Conservation (phyloP, 768 basidiomycete genomes). For the Russula olivacea region DNA sequence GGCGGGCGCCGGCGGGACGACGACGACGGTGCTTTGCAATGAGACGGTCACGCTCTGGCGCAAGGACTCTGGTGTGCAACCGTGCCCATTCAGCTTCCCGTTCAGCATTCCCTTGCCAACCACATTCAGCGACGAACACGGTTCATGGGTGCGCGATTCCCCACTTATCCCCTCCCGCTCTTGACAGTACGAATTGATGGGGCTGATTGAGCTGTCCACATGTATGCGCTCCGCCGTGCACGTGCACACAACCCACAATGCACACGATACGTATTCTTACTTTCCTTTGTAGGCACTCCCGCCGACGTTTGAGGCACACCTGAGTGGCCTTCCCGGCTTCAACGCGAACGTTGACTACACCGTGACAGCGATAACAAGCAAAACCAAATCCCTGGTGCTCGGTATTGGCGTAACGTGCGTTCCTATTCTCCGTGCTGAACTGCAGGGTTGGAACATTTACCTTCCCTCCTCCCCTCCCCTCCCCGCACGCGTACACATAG, state of each 20-base stretch:
- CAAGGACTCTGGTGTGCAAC: conserved; percentile 37
- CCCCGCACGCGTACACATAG: conserved; percentile 32
- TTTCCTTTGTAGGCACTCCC: conserved; percentile 49
- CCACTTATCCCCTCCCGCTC: not conserved
- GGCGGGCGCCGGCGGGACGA: conserved; percentile 50
- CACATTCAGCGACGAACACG: conserved; percentile 50
- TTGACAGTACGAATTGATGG: not conserved
- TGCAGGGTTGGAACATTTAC: not conserved
- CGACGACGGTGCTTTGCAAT: conserved; percentile 46
- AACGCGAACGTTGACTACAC: conserved; percentile 58
- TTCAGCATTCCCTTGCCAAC: conserved; percentile 56
- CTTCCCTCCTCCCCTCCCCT: not conserved
- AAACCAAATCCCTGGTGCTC: conserved; percentile 50
- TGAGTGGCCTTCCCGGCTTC: conserved; percentile 70
- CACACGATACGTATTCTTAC: not conserved
- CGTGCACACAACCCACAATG: not conserved
- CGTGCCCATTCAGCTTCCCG: conserved; percentile 47
- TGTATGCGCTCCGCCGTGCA: not conserved
- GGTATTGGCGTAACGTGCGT: conserved; percentile 51
- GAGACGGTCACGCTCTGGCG: conserved; percentile 53
- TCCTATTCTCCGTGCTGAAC: not conserved
- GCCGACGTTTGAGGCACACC: conserved; percentile 60
- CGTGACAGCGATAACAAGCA: conserved; percentile 47
- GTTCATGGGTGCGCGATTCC: conserved; percentile 47
- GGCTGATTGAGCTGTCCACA: not conserved